A percentile compares a stretch with the other conserved stretches of the same genome.
These are phyloP conservation scores for Colletotrichum musae DNA, from an alignment of 2,329 filamentous ascomycete species.

Conservation along the genomic window DNA sequence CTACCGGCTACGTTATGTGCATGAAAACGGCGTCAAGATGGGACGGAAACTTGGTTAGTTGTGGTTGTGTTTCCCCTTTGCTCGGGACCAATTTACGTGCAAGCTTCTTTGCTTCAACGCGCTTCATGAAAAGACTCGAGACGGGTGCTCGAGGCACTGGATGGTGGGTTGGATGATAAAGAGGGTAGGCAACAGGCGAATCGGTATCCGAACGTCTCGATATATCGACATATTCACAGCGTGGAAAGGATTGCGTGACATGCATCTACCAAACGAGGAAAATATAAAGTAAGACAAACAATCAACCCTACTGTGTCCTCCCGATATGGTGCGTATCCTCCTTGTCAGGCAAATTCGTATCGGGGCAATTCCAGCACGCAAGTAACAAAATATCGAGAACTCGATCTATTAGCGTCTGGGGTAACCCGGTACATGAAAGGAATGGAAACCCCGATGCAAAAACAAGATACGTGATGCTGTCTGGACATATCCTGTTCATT, in stretches of 20 bases:
- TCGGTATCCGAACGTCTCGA: conserved; percentile 5
- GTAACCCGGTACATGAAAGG: no score
- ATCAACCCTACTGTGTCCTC: no score
- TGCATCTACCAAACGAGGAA: not conserved
- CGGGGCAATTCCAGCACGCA: no score
- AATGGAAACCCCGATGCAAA: no score
- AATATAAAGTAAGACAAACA: no score
- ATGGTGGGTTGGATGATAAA: not conserved
- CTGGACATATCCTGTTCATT: no score
- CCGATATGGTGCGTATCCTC: no score
- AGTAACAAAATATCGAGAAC: no score
- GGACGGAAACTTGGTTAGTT: conserved; percentile 4
- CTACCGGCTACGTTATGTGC: conserved; percentile 37
- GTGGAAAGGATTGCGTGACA: conserved; percentile 4
- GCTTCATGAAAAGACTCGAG: not conserved
- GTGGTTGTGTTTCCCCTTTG: not conserved
- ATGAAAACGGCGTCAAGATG: conserved; percentile 38
- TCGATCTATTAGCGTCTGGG: no score
- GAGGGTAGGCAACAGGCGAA: conserved; percentile 2
- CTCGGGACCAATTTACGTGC: conserved; percentile 10
- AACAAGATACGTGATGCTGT: no score
- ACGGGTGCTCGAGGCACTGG: not conserved
- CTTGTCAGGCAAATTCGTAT: no score
- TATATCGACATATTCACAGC: conserved; percentile 27
- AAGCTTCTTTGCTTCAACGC: not conserved